Evolutionary conservation across 345 rosid genomes (phyloP).

Genomic region (Populus pruinosa): DNA sequence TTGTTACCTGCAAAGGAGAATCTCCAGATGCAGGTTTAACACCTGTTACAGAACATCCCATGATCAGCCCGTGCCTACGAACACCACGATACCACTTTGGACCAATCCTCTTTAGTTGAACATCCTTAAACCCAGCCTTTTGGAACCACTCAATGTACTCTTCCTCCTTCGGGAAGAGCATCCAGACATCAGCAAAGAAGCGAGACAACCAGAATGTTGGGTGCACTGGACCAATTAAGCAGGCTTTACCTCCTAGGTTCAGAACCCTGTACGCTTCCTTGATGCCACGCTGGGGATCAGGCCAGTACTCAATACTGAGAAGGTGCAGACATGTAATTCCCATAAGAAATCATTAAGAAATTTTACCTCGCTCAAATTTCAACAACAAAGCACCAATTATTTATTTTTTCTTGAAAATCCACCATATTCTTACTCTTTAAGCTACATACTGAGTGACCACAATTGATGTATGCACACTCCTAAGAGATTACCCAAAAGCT

Average conservation of each 20-base stretch:
- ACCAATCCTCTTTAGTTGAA: constrained; percentile 89
- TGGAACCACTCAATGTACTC: constrained; percentile 96
- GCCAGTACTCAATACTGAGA: constrained; percentile 98
- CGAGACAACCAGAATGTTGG: constrained; percentile 97
- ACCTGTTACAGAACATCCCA: constrained; percentile 99
- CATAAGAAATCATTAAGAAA: constrained; percentile 13
- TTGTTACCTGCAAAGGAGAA: constrained; percentile 91
- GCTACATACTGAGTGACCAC: not conserved
- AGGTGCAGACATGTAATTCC: constrained; percentile 3
- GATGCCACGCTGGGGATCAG: constrained; percentile 96
- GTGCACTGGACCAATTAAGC: constrained; percentile 90
- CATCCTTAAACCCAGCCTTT: constrained; percentile 91
- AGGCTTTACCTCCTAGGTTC: constrained; percentile 90
- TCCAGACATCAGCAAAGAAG: constrained; percentile 97
- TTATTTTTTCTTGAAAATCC: not conserved
- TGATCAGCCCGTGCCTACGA: constrained; percentile 92
- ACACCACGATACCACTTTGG: constrained; percentile 99
- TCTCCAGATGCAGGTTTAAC: constrained; percentile 93
- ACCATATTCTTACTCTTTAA: not conserved
- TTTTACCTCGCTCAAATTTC: not conserved
- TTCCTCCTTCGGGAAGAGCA: constrained; percentile 99
- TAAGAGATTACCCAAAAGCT: not conserved
- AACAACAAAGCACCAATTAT: not conserved
- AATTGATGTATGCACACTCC: not conserved
- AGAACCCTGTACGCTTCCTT: constrained; percentile 94